Evolutionary conservation across 495 filamentous ascomycete genomes (phyloP).

Genomic region (Immersiella caudata): DNA sequence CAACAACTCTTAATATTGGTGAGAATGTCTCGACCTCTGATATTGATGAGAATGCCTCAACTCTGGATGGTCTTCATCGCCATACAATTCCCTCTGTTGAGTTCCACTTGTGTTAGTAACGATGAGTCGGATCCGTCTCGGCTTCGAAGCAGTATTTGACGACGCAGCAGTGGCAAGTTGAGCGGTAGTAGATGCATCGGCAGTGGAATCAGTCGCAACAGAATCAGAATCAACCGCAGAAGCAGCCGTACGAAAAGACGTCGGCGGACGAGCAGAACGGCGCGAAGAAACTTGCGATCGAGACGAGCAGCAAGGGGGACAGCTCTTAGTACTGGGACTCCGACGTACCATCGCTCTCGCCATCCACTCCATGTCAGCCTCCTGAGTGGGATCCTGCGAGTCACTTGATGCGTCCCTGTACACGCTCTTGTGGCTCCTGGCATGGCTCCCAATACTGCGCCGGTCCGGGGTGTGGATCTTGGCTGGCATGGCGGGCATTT

Average conservation of each 20-base stretch:
- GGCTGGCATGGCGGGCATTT: not conserved
- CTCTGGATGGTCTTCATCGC: conserved; percentile 22
- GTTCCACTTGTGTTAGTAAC: conserved; percentile 4
- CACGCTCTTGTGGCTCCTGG: conserved; percentile 10
- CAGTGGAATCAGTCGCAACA: no score
- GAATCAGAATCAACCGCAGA: no score
- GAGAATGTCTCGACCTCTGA: no score
- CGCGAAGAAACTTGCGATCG: conserved; percentile 11
- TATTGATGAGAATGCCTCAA: not conserved
- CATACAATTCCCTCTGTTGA: conserved; percentile 31
- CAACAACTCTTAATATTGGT: no score
- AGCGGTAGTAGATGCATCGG: no score
- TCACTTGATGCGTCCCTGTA: conserved; percentile 10
- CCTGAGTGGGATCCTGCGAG: not conserved
- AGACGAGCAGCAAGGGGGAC: conserved; percentile 6
- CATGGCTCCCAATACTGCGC: not conserved
- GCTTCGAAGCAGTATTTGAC: not conserved
- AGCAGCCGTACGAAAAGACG: not conserved
- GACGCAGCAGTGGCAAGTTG: no score
- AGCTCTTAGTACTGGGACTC: not conserved
- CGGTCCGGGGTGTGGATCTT: not conserved
- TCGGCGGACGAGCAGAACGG: not conserved
- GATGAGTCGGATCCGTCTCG: conserved; percentile 1
- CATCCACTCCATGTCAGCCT: conserved; percentile 35
- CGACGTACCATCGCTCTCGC: conserved; percentile 31